Percentiles rank a stretch among this genome's conserved stretches.
Evolutionary conservation across 1,139 yeast genomes (phyloP).

Genomic region (Pichia sp.): DNA sequence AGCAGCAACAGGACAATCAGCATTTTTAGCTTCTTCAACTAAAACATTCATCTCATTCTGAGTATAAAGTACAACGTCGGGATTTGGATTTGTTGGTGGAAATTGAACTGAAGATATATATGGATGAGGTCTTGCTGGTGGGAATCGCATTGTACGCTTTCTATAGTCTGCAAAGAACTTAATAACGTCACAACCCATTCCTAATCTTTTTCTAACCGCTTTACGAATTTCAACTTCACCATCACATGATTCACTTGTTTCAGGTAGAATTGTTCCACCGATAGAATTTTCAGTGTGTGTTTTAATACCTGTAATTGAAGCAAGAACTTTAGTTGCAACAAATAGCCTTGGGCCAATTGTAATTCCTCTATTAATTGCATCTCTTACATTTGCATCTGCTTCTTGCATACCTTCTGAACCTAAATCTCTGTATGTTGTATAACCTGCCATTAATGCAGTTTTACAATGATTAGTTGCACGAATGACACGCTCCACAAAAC

Average conservation of each 20-base stretch:
- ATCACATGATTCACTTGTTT: constrained; percentile 23
- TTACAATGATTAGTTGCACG: constrained; percentile 23
- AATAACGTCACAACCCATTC: constrained; percentile 24
- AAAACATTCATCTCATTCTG: constrained; percentile 24
- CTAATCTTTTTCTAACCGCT: constrained; percentile 23
- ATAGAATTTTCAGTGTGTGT: constrained; percentile 21
- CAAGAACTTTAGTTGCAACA: constrained; percentile 24
- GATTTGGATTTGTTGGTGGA: constrained; percentile 24
- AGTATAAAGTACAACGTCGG: constrained; percentile 23
- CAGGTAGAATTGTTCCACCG: constrained; percentile 22
- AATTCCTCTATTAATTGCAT: constrained; percentile 24
- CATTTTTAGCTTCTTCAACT: constrained; percentile 22
- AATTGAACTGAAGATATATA: constrained; percentile 22
- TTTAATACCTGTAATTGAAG: constrained; percentile 20
- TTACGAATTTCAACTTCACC: constrained; percentile 23
- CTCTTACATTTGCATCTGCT: constrained; percentile 25
- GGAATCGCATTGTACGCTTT: constrained; percentile 23
- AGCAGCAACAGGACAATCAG: constrained; percentile 24
- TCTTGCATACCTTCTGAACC: constrained; percentile 26
- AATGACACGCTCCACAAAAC: constrained; percentile 23
- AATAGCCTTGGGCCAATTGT: constrained; percentile 22
- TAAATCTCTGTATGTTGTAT: constrained; percentile 24
- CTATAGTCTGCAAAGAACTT: constrained; percentile 25
- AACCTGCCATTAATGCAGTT: constrained; percentile 21
- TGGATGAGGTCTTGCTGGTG: constrained; percentile 24